phyloP scores from a whole-genome alignment of 2,329 filamentous ascomycete genomes.

The Alternaria sp. region DNA sequence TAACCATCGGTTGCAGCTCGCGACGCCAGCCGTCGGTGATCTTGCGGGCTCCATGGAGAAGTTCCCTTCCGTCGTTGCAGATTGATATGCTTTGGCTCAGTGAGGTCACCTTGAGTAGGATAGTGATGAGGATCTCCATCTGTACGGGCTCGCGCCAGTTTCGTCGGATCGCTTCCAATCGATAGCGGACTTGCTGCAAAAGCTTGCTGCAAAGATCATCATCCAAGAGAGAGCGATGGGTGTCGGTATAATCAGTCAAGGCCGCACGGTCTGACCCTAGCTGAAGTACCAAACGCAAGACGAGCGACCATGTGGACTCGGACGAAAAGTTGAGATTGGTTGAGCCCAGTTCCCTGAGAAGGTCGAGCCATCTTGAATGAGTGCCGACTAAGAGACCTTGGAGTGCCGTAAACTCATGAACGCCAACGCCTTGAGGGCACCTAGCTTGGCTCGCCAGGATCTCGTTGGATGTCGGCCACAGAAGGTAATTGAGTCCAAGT shows the following conservation, averaged over 20 bases:
- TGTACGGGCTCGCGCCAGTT: slow-evolving; percentile 67
- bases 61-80: slow-evolving; percentile 1
- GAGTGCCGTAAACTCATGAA: slow-evolving; percentile 62
- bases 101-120: slow-evolving; percentile 54
- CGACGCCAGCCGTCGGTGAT: slow-evolving; percentile 60
- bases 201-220: slow-evolving; percentile 58
- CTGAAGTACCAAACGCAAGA: slow-evolving; percentile 62
- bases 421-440: slow-evolving; percentile 56
- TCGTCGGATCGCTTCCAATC: slow-evolving; percentile 54
- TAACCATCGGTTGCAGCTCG: slow-evolving; percentile 53
- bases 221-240: slow-evolving; percentile 61
- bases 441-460: slow-evolving; percentile 58
- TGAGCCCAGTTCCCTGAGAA: slow-evolving; percentile 59
- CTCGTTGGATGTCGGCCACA: slow-evolving; percentile 61
- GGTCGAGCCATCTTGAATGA: slow-evolving; percentile 55
- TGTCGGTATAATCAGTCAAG: slow-evolving; percentile 42
- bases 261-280: slow-evolving; percentile 57
- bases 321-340: slow-evolving; percentile 67
- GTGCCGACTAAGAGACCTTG: slow-evolving; percentile 57
- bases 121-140: slow-evolving; percentile 64
- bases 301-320: slow-evolving; percentile 56
- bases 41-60: slow-evolving; percentile 53
- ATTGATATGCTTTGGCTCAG: slow-evolving; percentile 27
- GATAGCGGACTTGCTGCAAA: slow-evolving; percentile 55
- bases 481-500: slow-evolving; percentile 5